A percentile compares a stretch with the other conserved stretches of the same genome.
Evolutionary conservation across 1,284 basidiomycete species (phyloP).

Genomic region (Sporisorium reilianum): DNA sequence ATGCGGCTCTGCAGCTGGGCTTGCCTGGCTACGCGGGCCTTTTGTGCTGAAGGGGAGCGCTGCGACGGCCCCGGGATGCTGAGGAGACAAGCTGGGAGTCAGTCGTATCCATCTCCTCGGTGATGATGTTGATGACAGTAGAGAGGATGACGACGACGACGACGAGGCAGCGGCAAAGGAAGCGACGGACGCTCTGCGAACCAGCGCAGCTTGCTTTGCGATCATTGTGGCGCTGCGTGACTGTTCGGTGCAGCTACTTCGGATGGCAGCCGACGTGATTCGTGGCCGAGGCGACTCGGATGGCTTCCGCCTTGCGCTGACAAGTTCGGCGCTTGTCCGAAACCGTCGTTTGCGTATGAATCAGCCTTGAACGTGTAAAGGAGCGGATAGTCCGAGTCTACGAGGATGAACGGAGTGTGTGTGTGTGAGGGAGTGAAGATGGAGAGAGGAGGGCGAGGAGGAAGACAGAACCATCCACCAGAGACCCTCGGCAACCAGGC

Average conservation of each 20-base stretch:
- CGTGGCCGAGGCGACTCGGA: neutral
- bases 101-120: conserved; percentile 19
- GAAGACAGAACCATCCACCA: neutral
- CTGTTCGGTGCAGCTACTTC: neutral
- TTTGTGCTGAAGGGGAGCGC: conserved; percentile 32
- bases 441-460: neutral
- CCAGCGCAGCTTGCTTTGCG: conserved; percentile 33
- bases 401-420: too few relatives aligned
- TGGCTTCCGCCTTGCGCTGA: neutral
- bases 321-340: conserved; percentile 2
- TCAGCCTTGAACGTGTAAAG: neutral
- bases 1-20: conserved; percentile 37
- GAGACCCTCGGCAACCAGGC: conserved; percentile 7
- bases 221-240: conserved; percentile 14
- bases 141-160: neutral
- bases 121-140: conserved; percentile 7
- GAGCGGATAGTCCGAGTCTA: conserved; percentile 6
- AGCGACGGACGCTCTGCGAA: conserved; percentile 27
- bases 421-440: neutral
- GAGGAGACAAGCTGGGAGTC: conserved; percentile 4
- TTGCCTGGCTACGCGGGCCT: conserved; percentile 32
- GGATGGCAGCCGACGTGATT: neutral
- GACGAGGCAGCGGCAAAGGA: conserved; percentile 19
- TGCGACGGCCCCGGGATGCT: neutral
- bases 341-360: neutral